Base-by-base conservation (phyloP, 352 stramenopile genomes). In the Globisporangium sylvaticum region DNA sequence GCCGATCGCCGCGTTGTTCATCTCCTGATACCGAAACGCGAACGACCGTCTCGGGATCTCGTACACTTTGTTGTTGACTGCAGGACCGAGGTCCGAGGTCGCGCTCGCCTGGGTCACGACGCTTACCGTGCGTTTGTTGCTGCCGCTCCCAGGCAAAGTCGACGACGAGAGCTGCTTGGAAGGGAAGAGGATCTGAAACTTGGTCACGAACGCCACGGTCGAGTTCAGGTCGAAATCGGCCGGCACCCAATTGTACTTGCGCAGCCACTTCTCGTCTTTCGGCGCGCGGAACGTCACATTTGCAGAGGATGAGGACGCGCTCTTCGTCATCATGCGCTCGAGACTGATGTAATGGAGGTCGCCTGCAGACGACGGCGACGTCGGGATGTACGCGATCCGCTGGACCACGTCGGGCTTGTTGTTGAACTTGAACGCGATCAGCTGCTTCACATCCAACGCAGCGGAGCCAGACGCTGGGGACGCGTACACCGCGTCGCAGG, bases 371-470 rank as follows among this genome's bases (percentile, higher is more conserved):
- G 52, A 58, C 24, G 52, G 52, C 14, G 52, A 29, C 24, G 52
- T 57, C 14, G 52, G 52, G 24, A 58, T 58, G 52, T 58, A 58
- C 52, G 52, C 52, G 6, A 58, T 58, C 25, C 52, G 52, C 52
- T 58, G 52, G 6, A 37, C n/a, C 25, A 34, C 25, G 52, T 58
- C 25, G 52, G 52, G 52, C 14, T 58, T 58, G 25, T 58, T 58
- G 52, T 58, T 58, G 25, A 58, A 14, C 52, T 58, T 58, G 52
- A 58, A 58, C 18, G 52, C 25, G 12, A 58, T 37, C 52, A 58
- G 14, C 52, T 58, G 24, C 52, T 58, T 58, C 25, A 58, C 52
- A 4, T 58, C 25, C 25, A 58, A 14, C 14, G 52, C 27, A 58
- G 25, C 12, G 37, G 25, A 37, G 6, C 52, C 52, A 5, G 25